Conservation (phyloP, 2,329 filamentous ascomycete genomes). For the Raffaelea ambrosiae region DNA sequence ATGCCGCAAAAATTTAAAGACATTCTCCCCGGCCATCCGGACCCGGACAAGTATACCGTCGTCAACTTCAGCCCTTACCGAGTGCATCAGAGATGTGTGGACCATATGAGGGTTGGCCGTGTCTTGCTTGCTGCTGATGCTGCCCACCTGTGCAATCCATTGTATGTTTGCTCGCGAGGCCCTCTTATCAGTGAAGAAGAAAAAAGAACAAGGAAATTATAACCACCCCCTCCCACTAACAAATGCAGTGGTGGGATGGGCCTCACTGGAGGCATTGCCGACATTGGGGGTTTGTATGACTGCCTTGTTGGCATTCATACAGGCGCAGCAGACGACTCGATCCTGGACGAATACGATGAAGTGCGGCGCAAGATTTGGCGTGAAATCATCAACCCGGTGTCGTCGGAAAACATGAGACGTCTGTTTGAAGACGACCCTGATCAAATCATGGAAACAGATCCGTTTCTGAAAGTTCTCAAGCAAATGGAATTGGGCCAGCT, state of each 20-base stretch:
- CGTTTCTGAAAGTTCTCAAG: constrained; percentile 11
- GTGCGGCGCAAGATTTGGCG: constrained; percentile 27
- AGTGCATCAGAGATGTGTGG: constrained; percentile 30
- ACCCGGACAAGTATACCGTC: constrained; percentile 47
- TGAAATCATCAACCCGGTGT: constrained; percentile 15
- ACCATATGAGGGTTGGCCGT: constrained; percentile 42
- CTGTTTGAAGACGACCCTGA: constrained; percentile 14
- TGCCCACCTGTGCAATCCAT: constrained; percentile 47
- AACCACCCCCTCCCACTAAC: no score
- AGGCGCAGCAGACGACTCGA: constrained; percentile 26
- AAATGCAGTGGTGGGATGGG: constrained; percentile 32
- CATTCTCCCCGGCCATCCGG: constrained; percentile 50
- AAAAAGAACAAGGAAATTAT: no score
- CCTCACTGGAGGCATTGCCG: constrained; percentile 39
- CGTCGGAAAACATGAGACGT: constrained; percentile 14
- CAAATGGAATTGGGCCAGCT: no score
- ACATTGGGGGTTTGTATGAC: constrained; percentile 39
- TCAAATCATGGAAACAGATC: constrained; percentile 16
- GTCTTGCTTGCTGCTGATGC: constrained; percentile 52
- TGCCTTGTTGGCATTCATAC: constrained; percentile 32
- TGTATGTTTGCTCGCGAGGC: no score
- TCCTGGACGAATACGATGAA: constrained; percentile 33
- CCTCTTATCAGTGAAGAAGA: no score
- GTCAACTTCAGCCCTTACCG: constrained; percentile 51
- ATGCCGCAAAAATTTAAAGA: constrained; percentile 45